phyloP scores from a whole-genome alignment of 1,284 basidiomycete species.

The Peniophora sp. region DNA sequence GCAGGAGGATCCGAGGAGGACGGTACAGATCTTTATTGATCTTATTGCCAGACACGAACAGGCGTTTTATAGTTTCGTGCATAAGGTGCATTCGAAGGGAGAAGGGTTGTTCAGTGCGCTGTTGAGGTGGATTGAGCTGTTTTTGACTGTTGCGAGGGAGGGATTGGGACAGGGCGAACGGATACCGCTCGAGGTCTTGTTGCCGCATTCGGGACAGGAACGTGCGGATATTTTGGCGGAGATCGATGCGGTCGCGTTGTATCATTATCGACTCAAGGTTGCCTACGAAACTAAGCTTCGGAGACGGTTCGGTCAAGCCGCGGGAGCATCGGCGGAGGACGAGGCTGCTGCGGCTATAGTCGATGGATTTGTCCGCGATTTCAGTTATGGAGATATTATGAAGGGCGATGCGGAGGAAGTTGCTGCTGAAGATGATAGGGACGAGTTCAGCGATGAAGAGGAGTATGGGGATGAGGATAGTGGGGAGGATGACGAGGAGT shows the following conservation, averaged over 20 bases:
- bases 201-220: constrained; percentile 75
- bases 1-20: constrained; percentile 77
- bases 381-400: constrained; percentile 75
- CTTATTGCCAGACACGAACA: constrained; percentile 93
- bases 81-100: constrained; percentile 98
- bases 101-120: constrained; percentile 90
- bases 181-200: constrained; percentile 78
- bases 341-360: constrained; percentile 76
- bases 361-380: constrained; percentile 68
- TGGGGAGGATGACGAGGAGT: constrained; percentile 17
- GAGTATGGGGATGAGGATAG: constrained; percentile 18
- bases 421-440: constrained; percentile 71
- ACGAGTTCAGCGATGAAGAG: constrained; percentile 28
- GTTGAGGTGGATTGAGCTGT: constrained; percentile 96
- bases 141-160: constrained; percentile 88
- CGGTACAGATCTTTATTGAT: constrained; percentile 92
- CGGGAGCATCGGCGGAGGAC: constrained; percentile 59
- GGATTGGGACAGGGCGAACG: constrained; percentile 59
- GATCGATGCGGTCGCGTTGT: constrained; percentile 79
- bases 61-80: constrained; percentile 93
- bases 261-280: constrained; percentile 90
- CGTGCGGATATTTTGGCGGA: constrained; percentile 74
- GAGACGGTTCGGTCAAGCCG: constrained; percentile 63
- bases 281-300: constrained; percentile 85
- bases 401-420: constrained; percentile 73